These are phyloP conservation scores for Apiosordaria backusii DNA, from an alignment of 495 filamentous ascomycete species.

Conservation along the genomic window DNA sequence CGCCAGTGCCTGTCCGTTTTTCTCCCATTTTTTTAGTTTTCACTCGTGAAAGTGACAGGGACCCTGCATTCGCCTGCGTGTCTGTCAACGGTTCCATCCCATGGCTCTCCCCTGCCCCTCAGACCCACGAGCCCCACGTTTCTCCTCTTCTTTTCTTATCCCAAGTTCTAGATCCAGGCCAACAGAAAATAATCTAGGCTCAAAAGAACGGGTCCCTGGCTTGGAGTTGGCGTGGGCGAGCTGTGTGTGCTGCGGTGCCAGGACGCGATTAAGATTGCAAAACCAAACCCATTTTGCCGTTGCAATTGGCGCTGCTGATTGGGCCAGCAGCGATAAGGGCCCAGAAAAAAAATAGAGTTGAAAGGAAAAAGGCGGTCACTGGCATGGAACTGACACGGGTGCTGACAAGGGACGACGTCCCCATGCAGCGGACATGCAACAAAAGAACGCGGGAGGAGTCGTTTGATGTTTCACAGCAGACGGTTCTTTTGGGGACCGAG, in stretches of 20 bases:
- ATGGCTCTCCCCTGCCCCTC: too few relatives aligned
- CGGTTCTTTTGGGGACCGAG: not conserved
- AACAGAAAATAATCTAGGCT: not conserved
- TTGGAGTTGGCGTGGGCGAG: not conserved
- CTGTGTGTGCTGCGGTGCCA: not conserved
- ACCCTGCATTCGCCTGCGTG: not conserved
- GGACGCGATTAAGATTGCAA: not conserved
- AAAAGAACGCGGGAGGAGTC: not conserved
- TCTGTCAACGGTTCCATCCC: not conserved
- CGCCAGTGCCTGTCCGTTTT: slow-evolving; percentile 8
- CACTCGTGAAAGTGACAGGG: not conserved
- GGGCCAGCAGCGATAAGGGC: not conserved
- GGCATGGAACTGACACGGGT: not conserved
- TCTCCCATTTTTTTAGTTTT: slow-evolving; percentile 1
- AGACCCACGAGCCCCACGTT: slow-evolving; percentile 4
- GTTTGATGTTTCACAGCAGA: not conserved
- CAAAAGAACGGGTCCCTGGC: not conserved
- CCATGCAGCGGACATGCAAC: not conserved
- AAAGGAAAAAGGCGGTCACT: not conserved
- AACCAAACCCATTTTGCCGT: not conserved
- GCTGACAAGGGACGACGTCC: not conserved
- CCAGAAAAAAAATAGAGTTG: not conserved
- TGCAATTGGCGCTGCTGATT: not conserved
- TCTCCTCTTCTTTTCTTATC: not conserved
- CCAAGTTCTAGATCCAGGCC: not conserved